Conservation (phyloP, 345 rosid species). For the Acer negundo region DNA sequence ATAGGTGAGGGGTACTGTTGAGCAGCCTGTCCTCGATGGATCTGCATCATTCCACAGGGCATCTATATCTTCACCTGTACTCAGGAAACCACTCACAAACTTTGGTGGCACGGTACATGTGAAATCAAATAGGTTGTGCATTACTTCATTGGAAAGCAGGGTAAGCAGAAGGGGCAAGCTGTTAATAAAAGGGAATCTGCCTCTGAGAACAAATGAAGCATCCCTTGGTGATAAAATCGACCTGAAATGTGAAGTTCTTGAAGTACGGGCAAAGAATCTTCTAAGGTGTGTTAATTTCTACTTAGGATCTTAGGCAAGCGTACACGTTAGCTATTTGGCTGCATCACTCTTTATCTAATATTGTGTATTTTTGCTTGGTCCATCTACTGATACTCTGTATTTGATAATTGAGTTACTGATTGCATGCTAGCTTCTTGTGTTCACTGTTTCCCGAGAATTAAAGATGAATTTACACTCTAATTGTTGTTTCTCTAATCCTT, state of each 20-base stretch:
- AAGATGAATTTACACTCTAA: background rate
- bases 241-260: slow-evolving; percentile 94
- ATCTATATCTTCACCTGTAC: slow-evolving; percentile 85
- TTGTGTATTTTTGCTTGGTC: background rate
- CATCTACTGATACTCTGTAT: background rate
- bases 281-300: slow-evolving; percentile 54
- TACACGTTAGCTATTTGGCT: slow-evolving; percentile 1
- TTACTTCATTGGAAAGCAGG: slow-evolving; percentile 78
- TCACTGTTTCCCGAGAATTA: background rate
- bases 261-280: slow-evolving; percentile 92
- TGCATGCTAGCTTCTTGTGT: slow-evolving; percentile 7
- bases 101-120: slow-evolving; percentile 85
- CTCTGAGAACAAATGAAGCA: slow-evolving; percentile 82
- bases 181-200: slow-evolving; percentile 80
- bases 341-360: background rate
- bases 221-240: slow-evolving; percentile 72
- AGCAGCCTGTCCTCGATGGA: slow-evolving; percentile 87
- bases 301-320: slow-evolving; percentile 1
- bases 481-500: background rate
- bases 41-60: slow-evolving; percentile 93
- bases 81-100: slow-evolving; percentile 87
- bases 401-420: slow-evolving; percentile 8
- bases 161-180: slow-evolving; percentile 93
- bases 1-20: slow-evolving; percentile 96
- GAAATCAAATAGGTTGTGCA: slow-evolving; percentile 84